Conservation (phyloP, 2,329 filamentous ascomycete species). For the Phaeosphaeria sp. region DNA sequence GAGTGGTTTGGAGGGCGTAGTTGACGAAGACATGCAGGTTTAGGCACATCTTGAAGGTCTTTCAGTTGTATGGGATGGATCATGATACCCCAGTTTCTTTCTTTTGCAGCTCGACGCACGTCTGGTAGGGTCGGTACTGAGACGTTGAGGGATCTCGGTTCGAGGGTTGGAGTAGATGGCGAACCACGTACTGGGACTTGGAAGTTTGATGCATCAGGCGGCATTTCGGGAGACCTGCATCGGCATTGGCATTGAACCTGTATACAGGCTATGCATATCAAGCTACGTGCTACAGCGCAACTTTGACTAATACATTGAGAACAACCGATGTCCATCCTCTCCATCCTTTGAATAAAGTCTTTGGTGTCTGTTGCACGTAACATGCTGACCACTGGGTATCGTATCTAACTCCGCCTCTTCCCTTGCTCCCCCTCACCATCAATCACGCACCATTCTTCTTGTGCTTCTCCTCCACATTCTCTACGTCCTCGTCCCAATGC, state of each 20-base stretch:
- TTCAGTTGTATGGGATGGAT: background rate
- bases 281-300: background rate
- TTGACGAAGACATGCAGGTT: no score
- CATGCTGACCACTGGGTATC: no score
- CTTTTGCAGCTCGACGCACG: background rate
- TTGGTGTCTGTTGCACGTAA: no score
- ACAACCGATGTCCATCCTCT: no score
- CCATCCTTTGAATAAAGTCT: no score
- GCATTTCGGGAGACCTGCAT: no score
- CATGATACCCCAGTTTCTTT: background rate
- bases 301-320: background rate
- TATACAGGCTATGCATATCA: background rate
- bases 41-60: no score
- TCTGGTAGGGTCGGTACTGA: background rate
- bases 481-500: conserved; percentile 34
- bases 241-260: background rate
- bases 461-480: conserved; percentile 1
- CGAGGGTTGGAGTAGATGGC: no score
- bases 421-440: background rate
- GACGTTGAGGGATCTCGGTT: background rate
- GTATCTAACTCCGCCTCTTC: background rate
- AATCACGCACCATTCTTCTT: no score
- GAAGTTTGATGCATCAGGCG: no score
- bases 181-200: no score
- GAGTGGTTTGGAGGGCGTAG: background rate